phyloP scores from a whole-genome alignment of 495 filamentous ascomycete genomes.

The Aspergillus kassunensis region DNA sequence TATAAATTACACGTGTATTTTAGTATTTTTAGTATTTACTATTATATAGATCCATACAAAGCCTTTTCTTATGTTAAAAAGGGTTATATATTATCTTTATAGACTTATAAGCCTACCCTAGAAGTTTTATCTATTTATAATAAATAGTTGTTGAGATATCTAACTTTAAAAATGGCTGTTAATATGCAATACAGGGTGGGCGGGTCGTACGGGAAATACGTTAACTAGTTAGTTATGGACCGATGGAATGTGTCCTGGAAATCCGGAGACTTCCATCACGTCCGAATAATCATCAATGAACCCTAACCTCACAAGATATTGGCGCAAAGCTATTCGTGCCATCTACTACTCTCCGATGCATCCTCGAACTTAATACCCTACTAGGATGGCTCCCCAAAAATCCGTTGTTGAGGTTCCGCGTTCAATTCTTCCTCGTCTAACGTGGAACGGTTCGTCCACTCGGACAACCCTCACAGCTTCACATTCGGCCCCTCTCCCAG shows the following conservation, averaged over 20 bases:
- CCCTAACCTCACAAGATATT: not conserved
- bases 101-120: no score
- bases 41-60: no score
- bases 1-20: no score
- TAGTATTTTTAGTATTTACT: no score
- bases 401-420: conserved; percentile 37
- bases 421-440: conserved; percentile 41
- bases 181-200: no score
- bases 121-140: no score
- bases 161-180: no score
- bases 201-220: no score
- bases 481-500: conserved; percentile 21
- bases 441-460: conserved; percentile 42
- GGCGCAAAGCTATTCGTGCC: not conserved
- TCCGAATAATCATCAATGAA: not conserved
- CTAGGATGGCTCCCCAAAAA: conserved; percentile 35
- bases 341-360: not conserved
- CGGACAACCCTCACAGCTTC: conserved; percentile 31
- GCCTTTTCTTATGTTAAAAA: no score
- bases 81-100: no score
- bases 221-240: no score
- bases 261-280: conserved; percentile 3
- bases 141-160: no score
- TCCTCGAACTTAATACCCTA: not conserved
- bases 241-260: not conserved